phyloP scores from a whole-genome alignment of 768 basidiomycete species.

The Clavaria fumosa region DNA sequence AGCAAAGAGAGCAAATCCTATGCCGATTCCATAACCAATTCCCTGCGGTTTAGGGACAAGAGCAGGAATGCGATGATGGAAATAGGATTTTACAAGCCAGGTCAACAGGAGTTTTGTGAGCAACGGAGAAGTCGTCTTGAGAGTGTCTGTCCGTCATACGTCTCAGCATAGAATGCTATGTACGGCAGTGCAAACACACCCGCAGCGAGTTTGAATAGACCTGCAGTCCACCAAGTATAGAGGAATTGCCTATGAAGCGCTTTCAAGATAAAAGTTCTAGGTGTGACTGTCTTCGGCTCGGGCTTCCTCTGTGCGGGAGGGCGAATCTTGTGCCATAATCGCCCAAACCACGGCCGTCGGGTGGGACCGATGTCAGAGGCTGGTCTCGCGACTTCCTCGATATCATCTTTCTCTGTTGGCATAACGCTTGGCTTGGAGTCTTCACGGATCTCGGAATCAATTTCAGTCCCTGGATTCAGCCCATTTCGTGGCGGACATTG shows the following conservation, averaged over 20 bases:
- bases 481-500: constrained; percentile 36
- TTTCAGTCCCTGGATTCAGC: constrained; percentile 20
- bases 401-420: no score
- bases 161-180: no score
- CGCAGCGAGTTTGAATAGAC: constrained; percentile 30
- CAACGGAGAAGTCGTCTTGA: constrained; percentile 32
- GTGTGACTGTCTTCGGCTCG: no score
- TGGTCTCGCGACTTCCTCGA: no score
- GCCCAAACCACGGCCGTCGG: no score
- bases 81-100: constrained; percentile 31
- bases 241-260: constrained; percentile 34
- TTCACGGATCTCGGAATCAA: no score
- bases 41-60: constrained; percentile 22
- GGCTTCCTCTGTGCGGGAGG: no score
- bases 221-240: constrained; percentile 30
- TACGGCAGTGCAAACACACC: constrained; percentile 16
- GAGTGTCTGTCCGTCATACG: constrained; percentile 19
- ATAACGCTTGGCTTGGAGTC: no score
- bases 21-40: constrained; percentile 37
- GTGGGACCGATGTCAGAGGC: no score
- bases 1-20: constrained; percentile 32
- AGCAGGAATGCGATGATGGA: constrained; percentile 19
- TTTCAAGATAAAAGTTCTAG: constrained; percentile 32
- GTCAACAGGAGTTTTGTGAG: constrained; percentile 31
- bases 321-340: constrained; percentile 24